Percentiles rank a stretch among this genome's conserved stretches.
phyloP scores from a whole-genome alignment of 331 rosid species.

The Malus hybrid region DNA sequence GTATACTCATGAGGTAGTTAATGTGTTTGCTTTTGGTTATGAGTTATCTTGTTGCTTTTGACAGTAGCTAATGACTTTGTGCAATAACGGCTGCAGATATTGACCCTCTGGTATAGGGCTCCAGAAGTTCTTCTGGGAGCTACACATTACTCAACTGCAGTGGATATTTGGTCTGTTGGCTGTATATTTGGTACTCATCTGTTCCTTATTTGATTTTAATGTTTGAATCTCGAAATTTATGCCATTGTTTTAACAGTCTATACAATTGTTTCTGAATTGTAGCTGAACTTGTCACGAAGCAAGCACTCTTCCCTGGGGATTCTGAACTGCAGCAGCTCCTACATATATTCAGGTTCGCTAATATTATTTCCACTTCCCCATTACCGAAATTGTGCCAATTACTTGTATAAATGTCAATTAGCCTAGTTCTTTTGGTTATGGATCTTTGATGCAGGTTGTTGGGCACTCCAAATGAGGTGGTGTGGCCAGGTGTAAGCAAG shows the following conservation, averaged over 20 bases:
- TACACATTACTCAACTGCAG: conserved; percentile 94
- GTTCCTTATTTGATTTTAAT: background rate
- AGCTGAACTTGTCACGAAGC: conserved; percentile 89
- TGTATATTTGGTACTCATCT: conserved; percentile 47
- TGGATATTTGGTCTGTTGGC: conserved; percentile 94
- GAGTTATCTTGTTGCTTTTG: background rate
- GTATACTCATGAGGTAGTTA: conserved; percentile 82
- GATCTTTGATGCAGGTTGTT: conserved; percentile 41
- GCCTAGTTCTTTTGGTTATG: background rate
- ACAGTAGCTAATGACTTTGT: background rate
- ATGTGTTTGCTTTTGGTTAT: background rate
- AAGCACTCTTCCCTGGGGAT: conserved; percentile 89
- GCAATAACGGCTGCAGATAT: conserved; percentile 40
- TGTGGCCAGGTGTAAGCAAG: conserved; percentile 94
- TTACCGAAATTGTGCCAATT: background rate
- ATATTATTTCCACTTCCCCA: background rate
- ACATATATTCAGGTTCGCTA: conserved; percentile 64
- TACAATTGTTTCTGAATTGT: background rate
- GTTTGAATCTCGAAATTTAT: too few relatives aligned
- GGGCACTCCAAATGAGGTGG: conserved; percentile 85
- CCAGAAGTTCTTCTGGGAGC: conserved; percentile 98
- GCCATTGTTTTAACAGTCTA: background rate
- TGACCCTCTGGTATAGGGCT: conserved; percentile 98
- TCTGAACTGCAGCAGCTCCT: conserved; percentile 97
- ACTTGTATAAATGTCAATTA: background rate